Conservation (phyloP, 2,329 filamentous ascomycete genomes). For the Aspergillus unguis region DNA sequence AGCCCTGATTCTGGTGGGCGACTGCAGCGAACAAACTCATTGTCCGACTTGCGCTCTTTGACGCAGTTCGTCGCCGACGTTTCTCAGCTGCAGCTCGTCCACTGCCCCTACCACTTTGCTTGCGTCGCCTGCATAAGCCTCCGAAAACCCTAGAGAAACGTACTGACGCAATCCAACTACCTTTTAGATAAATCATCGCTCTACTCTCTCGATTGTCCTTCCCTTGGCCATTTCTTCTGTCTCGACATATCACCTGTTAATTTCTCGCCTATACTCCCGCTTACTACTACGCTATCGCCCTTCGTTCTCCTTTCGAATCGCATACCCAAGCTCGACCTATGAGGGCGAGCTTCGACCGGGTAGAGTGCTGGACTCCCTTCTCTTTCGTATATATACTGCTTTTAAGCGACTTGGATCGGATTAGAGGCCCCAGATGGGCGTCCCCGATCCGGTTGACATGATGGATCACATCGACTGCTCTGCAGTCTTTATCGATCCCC, state of each 20-base stretch:
- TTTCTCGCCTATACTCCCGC: background rate
- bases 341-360: slow-evolving; percentile 22
- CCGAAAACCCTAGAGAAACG: slow-evolving; percentile 5
- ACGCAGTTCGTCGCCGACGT: slow-evolving; percentile 15
- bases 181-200: slow-evolving; percentile 9
- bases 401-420: slow-evolving; percentile 11
- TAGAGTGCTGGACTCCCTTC: slow-evolving; percentile 10
- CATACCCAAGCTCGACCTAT: slow-evolving; percentile 22
- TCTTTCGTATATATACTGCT: slow-evolving; percentile 7
- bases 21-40: slow-evolving; percentile 34
- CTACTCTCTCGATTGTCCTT: slow-evolving; percentile 13
- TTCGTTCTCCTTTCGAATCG: slow-evolving; percentile 13
- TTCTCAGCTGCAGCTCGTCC: slow-evolving; percentile 17
- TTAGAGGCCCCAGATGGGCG: slow-evolving; percentile 18
- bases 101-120: slow-evolving; percentile 8
- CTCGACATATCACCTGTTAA: background rate
- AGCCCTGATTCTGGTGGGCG: slow-evolving; percentile 14
- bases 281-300: slow-evolving; percentile 7
- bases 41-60: slow-evolving; percentile 23
- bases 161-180: slow-evolving; percentile 15
- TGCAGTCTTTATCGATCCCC: slow-evolving; percentile 47
- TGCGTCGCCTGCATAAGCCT: slow-evolving; percentile 16
- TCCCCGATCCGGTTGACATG: slow-evolving; percentile 21
- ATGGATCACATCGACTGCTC: slow-evolving; percentile 44
- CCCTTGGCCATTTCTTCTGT: slow-evolving; percentile 13